Conservation (phyloP, 2,329 filamentous ascomycete species). For the Exophiala mesophila region DNA sequence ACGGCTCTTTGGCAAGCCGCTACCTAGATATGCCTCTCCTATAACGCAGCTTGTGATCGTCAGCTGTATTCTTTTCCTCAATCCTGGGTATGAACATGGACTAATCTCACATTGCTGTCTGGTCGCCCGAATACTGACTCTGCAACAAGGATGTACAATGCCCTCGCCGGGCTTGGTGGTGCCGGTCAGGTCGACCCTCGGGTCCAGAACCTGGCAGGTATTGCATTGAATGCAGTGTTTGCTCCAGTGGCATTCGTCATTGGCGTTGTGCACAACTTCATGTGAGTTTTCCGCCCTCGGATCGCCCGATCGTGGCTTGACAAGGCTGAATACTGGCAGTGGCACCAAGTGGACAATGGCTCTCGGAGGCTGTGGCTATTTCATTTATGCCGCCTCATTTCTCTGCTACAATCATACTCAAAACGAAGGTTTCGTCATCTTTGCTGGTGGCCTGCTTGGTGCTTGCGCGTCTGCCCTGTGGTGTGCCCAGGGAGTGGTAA, state of each 20-base stretch:
- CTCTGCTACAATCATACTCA: conserved; percentile 48
- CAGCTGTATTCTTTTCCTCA: too few relatives aligned
- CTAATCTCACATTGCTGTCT: too few relatives aligned
- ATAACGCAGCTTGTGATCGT: too few relatives aligned
- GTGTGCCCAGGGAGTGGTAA: conserved; percentile 48
- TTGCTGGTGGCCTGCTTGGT: conserved; percentile 46
- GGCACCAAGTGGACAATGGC: conserved; percentile 41
- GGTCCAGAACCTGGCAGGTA: too few relatives aligned
- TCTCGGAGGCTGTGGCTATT: conserved; percentile 44
- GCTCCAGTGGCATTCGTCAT: conserved; percentile 61
- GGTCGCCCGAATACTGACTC: too few relatives aligned
- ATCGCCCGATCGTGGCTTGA: conserved; percentile 30
- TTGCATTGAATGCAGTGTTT: too few relatives aligned
- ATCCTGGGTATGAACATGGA: too few relatives aligned
- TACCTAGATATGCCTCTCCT: too few relatives aligned
- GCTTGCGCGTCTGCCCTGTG: conserved; percentile 47
- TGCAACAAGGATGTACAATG: conserved; percentile 62
- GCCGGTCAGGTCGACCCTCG: conserved; percentile 54
- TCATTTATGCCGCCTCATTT: conserved; percentile 45
- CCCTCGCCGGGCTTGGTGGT: conserved; percentile 56
- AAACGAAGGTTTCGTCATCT: conserved; percentile 46
- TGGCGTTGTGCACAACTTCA: conserved; percentile 42
- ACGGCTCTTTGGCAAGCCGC: too few relatives aligned
- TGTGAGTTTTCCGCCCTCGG: background rate
- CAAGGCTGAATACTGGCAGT: conserved; percentile 26